Evolutionary conservation across 371 early-diverging fungal genomes (phyloP).

Genomic region (Haplosporangium sp.): DNA sequence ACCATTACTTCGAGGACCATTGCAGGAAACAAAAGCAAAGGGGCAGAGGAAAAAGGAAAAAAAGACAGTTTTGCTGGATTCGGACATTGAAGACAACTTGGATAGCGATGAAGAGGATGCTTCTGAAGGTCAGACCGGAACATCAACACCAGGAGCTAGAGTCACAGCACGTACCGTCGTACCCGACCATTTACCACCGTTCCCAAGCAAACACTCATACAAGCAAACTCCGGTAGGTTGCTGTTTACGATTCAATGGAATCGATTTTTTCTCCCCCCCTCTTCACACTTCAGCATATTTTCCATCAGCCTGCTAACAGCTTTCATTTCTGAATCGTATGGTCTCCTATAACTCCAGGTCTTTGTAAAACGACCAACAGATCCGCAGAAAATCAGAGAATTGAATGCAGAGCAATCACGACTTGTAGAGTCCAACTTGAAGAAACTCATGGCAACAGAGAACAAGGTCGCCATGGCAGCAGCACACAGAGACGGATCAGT

Average conservation of each 20-base stretch:
- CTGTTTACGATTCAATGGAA: background rate
- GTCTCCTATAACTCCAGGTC: constrained; percentile 52
- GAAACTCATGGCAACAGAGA: constrained; percentile 67
- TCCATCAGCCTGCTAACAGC: background rate
- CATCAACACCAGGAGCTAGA: constrained; percentile 38
- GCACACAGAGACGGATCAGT: constrained; percentile 40
- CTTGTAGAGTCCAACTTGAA: constrained; percentile 72
- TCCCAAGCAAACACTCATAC: constrained; percentile 72
- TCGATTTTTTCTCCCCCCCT: background rate
- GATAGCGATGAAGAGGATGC: constrained; percentile 43
- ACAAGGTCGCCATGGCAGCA: constrained; percentile 58
- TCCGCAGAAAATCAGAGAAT: constrained; percentile 68
- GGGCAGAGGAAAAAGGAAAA: constrained; percentile 30
- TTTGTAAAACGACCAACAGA: constrained; percentile 69
- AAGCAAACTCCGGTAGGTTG: constrained; percentile 69
- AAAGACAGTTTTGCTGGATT: constrained; percentile 26
- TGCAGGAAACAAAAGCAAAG: constrained; percentile 43
- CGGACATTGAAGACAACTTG: constrained; percentile 50
- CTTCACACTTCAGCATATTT: background rate
- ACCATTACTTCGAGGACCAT: constrained; percentile 39
- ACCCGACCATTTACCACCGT: constrained; percentile 65
- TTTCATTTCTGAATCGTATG: background rate
- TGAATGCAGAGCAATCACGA: constrained; percentile 72
- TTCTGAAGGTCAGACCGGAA: constrained; percentile 16
- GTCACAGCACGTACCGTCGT: constrained; percentile 59